Conservation (phyloP, 768 basidiomycete species). For the Auricularia auricula-judae region DNA sequence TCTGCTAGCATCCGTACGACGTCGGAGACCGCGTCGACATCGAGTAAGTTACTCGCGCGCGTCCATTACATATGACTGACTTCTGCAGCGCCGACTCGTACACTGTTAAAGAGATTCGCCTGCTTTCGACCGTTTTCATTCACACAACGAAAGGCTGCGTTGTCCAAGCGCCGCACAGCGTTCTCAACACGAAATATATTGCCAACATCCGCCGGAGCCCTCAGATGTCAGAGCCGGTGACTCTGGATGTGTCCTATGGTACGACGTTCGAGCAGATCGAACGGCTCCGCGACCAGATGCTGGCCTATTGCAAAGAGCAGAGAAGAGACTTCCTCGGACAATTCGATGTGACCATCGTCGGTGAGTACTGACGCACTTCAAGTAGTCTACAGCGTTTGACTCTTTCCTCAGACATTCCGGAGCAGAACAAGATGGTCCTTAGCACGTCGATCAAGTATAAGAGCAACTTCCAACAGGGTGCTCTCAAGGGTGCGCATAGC, state of each 20-base stretch:
- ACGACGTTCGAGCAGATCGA: conserved; percentile 80
- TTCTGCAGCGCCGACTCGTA: conserved; percentile 34
- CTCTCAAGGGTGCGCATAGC: conserved; percentile 41
- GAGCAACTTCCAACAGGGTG: conserved; percentile 73
- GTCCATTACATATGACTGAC: background rate
- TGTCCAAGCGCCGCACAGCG: conserved; percentile 64
- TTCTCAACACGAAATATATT: conserved; percentile 53
- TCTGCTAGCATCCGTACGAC: conserved; percentile 54
- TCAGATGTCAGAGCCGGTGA: conserved; percentile 74
- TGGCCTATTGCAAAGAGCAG: conserved; percentile 59
- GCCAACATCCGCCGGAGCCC: conserved; percentile 63
- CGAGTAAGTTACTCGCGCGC: conserved; percentile 15
- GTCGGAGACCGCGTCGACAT: conserved; percentile 63
- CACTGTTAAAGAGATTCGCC: conserved; percentile 79
- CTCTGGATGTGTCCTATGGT: conserved; percentile 66
- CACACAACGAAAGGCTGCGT: conserved; percentile 39
- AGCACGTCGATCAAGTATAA: conserved; percentile 82
- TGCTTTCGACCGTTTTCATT: conserved; percentile 67
- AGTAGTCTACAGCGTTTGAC: conserved; percentile 7
- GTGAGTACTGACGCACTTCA: conserved; percentile 20
- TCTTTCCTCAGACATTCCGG: conserved; percentile 52
- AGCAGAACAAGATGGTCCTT: conserved; percentile 66
- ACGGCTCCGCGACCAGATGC: conserved; percentile 64
- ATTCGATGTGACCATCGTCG: conserved; percentile 63
- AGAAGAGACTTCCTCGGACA: conserved; percentile 63